phyloP scores from a whole-genome alignment of 2,329 filamentous ascomycete species.

The Alternaria dauci region DNA sequence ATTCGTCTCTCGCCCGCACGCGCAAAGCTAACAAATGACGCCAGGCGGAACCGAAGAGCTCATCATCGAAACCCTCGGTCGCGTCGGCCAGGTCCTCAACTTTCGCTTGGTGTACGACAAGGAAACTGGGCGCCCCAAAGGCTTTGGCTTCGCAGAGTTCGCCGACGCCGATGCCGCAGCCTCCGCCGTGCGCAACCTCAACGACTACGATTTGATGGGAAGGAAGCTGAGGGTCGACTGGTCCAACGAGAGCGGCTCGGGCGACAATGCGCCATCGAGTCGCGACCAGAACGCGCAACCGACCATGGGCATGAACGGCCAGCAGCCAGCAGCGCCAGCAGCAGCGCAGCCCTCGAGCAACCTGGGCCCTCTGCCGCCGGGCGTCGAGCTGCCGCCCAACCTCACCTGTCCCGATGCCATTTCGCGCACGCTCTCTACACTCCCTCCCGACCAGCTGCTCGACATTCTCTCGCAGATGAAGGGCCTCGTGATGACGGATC shows the following conservation, averaged over 20 bases:
- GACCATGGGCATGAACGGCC: constrained; percentile 36
- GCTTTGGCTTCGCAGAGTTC: constrained; percentile 96
- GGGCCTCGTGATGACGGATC: constrained; percentile 80
- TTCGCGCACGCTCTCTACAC: constrained; percentile 84
- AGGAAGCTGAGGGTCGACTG: constrained; percentile 95
- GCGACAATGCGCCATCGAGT: constrained; percentile 58
- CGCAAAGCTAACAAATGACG: constrained; percentile 23
- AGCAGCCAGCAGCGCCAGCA: constrained; percentile 50
- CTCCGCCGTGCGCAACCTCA: constrained; percentile 92
- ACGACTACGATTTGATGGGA: constrained; percentile 94
- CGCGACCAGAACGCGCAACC: constrained; percentile 56
- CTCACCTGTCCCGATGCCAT: constrained; percentile 90
- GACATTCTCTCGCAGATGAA: constrained; percentile 97
- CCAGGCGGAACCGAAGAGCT: constrained; percentile 93
- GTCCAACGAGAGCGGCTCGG: constrained; percentile 85
- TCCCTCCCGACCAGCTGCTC: constrained; percentile 87
- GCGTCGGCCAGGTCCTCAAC: constrained; percentile 87
- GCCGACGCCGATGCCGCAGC: constrained; percentile 91
- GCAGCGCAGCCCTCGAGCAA: constrained; percentile 56
- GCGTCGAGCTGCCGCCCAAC: constrained; percentile 82
- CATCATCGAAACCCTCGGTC: constrained; percentile 91
- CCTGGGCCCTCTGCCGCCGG: constrained; percentile 83
- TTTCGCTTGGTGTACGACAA: constrained; percentile 96
- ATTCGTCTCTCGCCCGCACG: background rate
- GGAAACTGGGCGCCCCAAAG: constrained; percentile 92